Conservation (phyloP, 495 filamentous ascomycete species). For the Tuber umbilicatum region DNA sequence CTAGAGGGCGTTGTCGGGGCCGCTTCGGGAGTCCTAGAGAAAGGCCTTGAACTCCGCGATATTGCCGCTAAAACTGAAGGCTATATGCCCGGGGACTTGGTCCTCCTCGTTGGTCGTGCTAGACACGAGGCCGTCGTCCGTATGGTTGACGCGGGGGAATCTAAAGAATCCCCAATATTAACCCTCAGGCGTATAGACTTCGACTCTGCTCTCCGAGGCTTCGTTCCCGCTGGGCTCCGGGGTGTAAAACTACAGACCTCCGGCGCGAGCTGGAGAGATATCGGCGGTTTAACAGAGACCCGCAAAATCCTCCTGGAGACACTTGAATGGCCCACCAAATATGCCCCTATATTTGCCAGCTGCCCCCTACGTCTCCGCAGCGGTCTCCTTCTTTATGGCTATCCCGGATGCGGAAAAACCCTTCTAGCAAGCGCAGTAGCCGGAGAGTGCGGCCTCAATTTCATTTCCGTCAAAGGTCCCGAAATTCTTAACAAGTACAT, state of each 20-base stretch:
- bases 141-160: conserved; percentile 47
- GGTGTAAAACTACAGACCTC: conserved; percentile 89
- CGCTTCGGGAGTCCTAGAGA: conserved; percentile 44
- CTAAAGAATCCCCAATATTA: conserved; percentile 44
- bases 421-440: conserved; percentile 88
- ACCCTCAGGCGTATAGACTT: conserved; percentile 68
- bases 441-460: conserved; percentile 92
- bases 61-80: conserved; percentile 89
- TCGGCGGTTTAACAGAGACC: conserved; percentile 80
- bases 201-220: conserved; percentile 73
- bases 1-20: conserved; percentile 60
- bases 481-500: conserved; percentile 99
- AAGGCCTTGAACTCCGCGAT: conserved; percentile 82
- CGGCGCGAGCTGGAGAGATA: conserved; percentile 65
- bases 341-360: conserved; percentile 93
- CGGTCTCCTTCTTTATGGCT: conserved; percentile 86
- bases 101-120: conserved; percentile 76
- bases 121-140: conserved; percentile 86
- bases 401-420: conserved; percentile 93
- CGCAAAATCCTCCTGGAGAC: conserved; percentile 85
- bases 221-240: conserved; percentile 86
- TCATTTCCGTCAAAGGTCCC: conserved; percentile 95
- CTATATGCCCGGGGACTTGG: conserved; percentile 93
- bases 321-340: conserved; percentile 92
- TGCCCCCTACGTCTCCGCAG: conserved; percentile 89